phyloP scores from a whole-genome alignment of 176 grass and related monocot genomes.

The Ensete glaucum region DNA sequence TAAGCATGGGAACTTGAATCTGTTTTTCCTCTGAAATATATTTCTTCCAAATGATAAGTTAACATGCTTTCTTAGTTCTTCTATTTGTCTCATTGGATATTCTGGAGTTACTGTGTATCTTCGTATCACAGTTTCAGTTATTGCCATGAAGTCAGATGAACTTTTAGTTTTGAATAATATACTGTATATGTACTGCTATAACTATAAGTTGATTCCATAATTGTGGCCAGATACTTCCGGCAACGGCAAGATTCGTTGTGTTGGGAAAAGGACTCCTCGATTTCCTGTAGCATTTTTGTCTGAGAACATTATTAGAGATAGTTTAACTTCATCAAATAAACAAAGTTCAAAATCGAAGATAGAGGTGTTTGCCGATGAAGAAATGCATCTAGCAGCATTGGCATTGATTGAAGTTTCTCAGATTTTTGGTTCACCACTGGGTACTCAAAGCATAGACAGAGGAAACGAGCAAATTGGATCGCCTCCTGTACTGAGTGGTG shows the following conservation, averaged over 20 bases:
- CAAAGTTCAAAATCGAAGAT: slow-evolving; percentile 7
- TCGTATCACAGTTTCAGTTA: background rate
- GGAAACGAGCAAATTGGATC: background rate
- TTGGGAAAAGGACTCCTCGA: slow-evolving; percentile 40
- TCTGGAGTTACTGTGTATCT: background rate
- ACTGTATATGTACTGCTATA: too few species aligned
- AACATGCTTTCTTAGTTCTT: background rate
- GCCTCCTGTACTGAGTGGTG: background rate
- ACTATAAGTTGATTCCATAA: slow-evolving; percentile 1
- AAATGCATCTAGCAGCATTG: background rate
- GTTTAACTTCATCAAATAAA: slow-evolving; percentile 16
- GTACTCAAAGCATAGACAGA: background rate
- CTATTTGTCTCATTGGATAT: background rate
- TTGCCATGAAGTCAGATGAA: background rate
- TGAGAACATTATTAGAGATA: slow-evolving; percentile 19
- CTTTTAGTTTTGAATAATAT: background rate
- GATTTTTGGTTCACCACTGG: background rate
- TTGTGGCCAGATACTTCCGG: slow-evolving; percentile 32
- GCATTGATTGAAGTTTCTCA: slow-evolving; percentile 8
- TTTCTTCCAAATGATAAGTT: background rate
- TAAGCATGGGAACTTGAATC: background rate
- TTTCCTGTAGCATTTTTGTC: slow-evolving; percentile 22
- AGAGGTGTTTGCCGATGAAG: slow-evolving; percentile 5
- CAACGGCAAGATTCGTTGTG: slow-evolving; percentile 12
- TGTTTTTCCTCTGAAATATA: background rate